Conservation (phyloP, 169 alveolate genomes). For the Cryptosporidium xiaoi region DNA sequence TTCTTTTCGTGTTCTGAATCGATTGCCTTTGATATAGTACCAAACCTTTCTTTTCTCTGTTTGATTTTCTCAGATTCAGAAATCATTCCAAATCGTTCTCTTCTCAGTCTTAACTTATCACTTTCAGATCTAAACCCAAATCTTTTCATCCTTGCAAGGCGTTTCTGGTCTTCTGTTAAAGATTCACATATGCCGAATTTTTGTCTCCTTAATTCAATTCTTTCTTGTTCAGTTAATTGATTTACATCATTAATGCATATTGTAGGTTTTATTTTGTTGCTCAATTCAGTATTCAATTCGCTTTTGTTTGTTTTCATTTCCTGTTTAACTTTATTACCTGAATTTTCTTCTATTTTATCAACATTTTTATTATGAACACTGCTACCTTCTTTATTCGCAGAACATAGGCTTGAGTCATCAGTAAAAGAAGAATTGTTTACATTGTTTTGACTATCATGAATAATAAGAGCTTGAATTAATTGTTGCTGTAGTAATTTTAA, state of each 20-base stretch:
- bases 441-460: slow-evolving; percentile 24
- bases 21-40: slow-evolving; percentile 4
- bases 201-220: slow-evolving; percentile 68
- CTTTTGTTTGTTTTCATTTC: neutral
- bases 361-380: neutral
- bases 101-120: slow-evolving; percentile 40
- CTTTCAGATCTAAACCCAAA: slow-evolving; percentile 32
- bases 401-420: neutral
- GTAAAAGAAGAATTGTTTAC: neutral
- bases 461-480: slow-evolving; percentile 51
- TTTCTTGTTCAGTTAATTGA: slow-evolving; percentile 40
- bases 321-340: neutral
- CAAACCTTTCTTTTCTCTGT: slow-evolving; percentile 57
- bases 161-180: slow-evolving; percentile 24
- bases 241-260: slow-evolving; percentile 29
- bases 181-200: slow-evolving; percentile 29
- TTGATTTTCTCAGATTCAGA: slow-evolving; percentile 46
- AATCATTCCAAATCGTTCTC: slow-evolving; percentile 41
- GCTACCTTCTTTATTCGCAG: neutral
- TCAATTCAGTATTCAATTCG: too few species aligned
- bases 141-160: slow-evolving; percentile 50
- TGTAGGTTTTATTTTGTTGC: neutral
- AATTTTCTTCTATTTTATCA: neutral
- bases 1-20: slow-evolving; percentile 59
- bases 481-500: slow-evolving; percentile 36